Evolutionary conservation across 1,284 basidiomycete genomes (phyloP).

Genomic region (Rhodotorula sp.): DNA sequence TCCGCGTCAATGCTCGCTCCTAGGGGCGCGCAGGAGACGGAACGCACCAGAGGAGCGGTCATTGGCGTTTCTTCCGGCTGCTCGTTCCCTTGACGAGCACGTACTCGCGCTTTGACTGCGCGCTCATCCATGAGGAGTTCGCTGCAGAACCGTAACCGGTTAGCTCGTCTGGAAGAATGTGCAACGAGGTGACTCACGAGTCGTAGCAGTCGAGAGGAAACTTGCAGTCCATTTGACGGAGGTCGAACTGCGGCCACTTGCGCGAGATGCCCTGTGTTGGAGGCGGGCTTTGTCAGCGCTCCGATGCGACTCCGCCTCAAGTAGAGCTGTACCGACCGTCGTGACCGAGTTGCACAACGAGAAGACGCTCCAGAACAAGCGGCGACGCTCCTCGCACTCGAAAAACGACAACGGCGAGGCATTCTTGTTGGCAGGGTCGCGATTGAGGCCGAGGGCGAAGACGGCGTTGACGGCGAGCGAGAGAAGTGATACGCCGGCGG

Average conservation of each 20-base stretch:
- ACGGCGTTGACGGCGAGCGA: conserved; percentile 25
- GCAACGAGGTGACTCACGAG: not conserved
- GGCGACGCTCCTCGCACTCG: conserved; percentile 29
- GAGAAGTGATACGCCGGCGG: conserved; percentile 19
- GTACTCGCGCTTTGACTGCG: conserved; percentile 9
- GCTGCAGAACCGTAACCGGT: not conserved
- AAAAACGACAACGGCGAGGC: not conserved
- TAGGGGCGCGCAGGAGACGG: too few relatives aligned
- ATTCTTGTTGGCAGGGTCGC: conserved; percentile 25
- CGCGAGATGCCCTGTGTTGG: conserved; percentile 13
- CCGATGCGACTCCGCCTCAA: not conserved
- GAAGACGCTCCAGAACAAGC: conserved; percentile 34
- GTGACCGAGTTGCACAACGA: conserved; percentile 22
- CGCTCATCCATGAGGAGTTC: conserved; percentile 19
- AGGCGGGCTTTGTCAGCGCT: not conserved
- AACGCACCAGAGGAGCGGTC: conserved; percentile 8
- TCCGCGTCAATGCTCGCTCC: not conserved
- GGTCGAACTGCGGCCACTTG: conserved; percentile 20
- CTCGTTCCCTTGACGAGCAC: not conserved
- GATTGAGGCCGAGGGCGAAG: conserved; percentile 32
- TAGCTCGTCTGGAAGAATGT: not conserved
- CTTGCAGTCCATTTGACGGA: conserved; percentile 19
- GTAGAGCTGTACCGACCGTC: not conserved
- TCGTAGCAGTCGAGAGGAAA: conserved; percentile 30
- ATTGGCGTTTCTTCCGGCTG: conserved; percentile 19